phyloP scores from a whole-genome alignment of 2,329 filamentous ascomycete species.

The Ilyonectria sp. region DNA sequence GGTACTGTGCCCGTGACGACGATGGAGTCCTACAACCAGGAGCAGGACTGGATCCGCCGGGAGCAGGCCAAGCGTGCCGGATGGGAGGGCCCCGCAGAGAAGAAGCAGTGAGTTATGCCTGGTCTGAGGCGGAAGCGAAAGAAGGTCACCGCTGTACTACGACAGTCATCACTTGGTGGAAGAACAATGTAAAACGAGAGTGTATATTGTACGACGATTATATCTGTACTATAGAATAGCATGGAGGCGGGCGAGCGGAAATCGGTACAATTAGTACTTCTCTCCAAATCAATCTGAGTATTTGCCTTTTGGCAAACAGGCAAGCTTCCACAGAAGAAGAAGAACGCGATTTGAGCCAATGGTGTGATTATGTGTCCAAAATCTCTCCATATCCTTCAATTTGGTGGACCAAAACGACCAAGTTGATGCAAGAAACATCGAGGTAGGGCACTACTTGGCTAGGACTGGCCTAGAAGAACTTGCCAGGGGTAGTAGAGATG shows the following conservation, averaged over 20 bases:
- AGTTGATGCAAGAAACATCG: conserved; percentile 12
- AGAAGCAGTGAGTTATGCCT: conserved; percentile 34
- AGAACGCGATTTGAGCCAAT: neutral
- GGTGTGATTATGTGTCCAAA: neutral
- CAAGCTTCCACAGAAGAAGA: neutral
- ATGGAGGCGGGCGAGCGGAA: conserved; percentile 43
- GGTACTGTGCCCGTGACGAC: conserved; percentile 72
- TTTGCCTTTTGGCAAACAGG: conserved; percentile 24
- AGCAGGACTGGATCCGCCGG: conserved; percentile 53
- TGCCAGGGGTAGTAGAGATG: conserved; percentile 60
- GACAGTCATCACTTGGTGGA: conserved; percentile 21
- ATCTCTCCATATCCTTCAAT: neutral
- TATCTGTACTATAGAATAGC: conserved; percentile 50
- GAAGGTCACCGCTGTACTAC: neutral
- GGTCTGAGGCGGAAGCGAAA: neutral
- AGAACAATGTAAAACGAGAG: conserved; percentile 41
- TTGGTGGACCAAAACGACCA: neutral
- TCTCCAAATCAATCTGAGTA: conserved; percentile 41
- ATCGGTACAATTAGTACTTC: conserved; percentile 32
- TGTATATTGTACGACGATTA: conserved; percentile 44
- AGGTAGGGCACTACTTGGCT: conserved; percentile 27
- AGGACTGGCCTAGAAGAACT: conserved; percentile 65
- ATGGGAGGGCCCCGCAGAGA: conserved; percentile 46
- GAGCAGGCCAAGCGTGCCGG: conserved; percentile 54
- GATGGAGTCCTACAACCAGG: conserved; percentile 56